Conservation (phyloP, 768 basidiomycete genomes). For the Mycena leptocephala region DNA sequence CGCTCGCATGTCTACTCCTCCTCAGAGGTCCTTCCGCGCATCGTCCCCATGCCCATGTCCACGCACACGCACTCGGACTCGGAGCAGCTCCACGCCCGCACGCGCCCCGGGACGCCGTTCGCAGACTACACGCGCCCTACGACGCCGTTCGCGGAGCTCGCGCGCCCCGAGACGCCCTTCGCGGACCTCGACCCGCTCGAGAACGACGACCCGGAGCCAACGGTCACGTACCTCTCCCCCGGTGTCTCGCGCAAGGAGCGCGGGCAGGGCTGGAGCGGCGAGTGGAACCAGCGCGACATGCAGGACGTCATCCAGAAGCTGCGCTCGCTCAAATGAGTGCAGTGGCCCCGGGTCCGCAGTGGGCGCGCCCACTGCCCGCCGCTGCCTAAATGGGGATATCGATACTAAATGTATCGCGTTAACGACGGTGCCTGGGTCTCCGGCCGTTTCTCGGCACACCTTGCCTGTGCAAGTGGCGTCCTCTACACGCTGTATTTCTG, state of each 20-base stretch:
- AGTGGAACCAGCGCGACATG: slow-evolving; percentile 46
- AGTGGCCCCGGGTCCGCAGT: background rate
- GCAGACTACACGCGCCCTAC: background rate
- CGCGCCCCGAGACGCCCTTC: slow-evolving; percentile 7
- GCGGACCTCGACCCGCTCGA: background rate
- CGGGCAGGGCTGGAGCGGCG: slow-evolving; percentile 46
- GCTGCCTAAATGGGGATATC: background rate
- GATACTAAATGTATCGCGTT: background rate
- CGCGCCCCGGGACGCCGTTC: slow-evolving; percentile 17
- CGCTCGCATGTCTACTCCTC: slow-evolving; percentile 11
- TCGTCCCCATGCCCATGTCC: slow-evolving; percentile 7
- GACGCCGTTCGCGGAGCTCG: background rate
- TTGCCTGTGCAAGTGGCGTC: background rate
- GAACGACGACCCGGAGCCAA: background rate
- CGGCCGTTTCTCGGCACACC: background rate
- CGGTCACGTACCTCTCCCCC: slow-evolving; percentile 24
- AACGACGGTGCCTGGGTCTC: background rate
- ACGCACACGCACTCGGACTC: background rate
- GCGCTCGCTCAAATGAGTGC: slow-evolving; percentile 29
- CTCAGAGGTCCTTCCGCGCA: slow-evolving; percentile 19
- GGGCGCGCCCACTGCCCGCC: background rate
- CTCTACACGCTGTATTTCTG: background rate
- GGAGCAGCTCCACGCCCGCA: background rate
- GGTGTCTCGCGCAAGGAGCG: slow-evolving; percentile 43
- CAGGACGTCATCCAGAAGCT: slow-evolving; percentile 45